Evolutionary conservation across 208 protist genomes (phyloP).

Genomic region (Balamuthia mandrillaris): DNA sequence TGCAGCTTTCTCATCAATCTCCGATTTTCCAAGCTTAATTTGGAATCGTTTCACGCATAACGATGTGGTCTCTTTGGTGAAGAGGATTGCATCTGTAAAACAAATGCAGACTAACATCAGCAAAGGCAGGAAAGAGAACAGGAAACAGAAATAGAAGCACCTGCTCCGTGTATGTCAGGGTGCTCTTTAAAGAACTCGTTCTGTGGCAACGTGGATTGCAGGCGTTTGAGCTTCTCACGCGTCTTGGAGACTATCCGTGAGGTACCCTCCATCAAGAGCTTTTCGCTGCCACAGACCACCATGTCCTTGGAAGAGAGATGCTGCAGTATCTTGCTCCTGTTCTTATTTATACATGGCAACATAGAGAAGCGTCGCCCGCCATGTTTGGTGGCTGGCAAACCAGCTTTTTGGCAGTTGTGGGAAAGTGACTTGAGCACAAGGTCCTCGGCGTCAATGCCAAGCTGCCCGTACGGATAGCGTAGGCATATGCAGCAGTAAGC

Average conservation of each 20-base stretch:
- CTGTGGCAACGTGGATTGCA: background rate
- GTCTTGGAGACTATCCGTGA: background rate
- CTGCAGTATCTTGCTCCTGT: background rate
- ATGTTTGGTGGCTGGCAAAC: too few relatives aligned
- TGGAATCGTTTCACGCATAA: too few relatives aligned
- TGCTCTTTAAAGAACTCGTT: background rate
- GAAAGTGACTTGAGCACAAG: background rate
- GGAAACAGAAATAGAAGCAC: too few relatives aligned
- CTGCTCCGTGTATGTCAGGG: background rate
- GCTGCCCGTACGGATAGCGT: constrained; percentile 5
- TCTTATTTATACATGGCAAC: too few relatives aligned
- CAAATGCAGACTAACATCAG: too few relatives aligned
- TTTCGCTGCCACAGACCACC: background rate
- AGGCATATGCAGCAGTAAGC: background rate
- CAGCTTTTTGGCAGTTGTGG: background rate
- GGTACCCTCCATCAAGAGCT: background rate
- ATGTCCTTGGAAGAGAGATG: background rate
- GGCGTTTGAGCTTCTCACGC: background rate
- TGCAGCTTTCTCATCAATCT: too few relatives aligned
- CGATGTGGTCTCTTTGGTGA: too few relatives aligned
- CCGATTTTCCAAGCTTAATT: too few relatives aligned
- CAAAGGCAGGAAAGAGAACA: too few relatives aligned
- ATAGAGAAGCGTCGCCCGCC: too few relatives aligned
- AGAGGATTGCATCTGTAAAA: too few relatives aligned
- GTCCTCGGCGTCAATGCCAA: background rate